Conservation (phyloP, 345 rosid species). For the Syzygium jambos region DNA sequence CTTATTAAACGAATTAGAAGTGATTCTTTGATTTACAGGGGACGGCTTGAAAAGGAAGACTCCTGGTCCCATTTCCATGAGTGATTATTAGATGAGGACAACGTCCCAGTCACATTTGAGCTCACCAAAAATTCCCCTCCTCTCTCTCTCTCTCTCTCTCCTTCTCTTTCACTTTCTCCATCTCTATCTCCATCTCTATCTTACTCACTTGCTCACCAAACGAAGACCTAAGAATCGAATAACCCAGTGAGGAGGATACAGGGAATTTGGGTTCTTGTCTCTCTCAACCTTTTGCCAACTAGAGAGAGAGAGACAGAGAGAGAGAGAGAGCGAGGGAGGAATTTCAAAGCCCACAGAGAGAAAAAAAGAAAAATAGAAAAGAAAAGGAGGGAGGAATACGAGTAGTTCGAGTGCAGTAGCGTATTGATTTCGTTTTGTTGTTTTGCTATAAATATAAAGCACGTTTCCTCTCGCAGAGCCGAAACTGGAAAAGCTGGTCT, state of each 20-base stretch:
- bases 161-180: neutral
- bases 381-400: neutral
- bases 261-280: constrained; percentile 7
- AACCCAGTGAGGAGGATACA: neutral
- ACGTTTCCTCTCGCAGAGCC: neutral
- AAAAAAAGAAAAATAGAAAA: neutral
- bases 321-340: neutral
- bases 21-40: no score
- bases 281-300: neutral
- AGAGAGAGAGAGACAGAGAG: neutral
- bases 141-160: neutral
- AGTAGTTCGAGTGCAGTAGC: neutral
- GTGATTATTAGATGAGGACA: constrained; percentile 1
- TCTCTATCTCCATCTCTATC: neutral
- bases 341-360: neutral
- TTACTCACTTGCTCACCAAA: neutral
- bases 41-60: neutral
- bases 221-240: neutral
- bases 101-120: neutral
- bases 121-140: neutral
- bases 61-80: neutral
- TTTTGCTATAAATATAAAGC: neutral
- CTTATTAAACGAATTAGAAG: no score
- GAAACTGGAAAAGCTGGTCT: neutral
- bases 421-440: neutral